These are phyloP conservation scores for Linum tenue DNA, from an alignment of 345 rosid genomes.

Conservation along the genomic window DNA sequence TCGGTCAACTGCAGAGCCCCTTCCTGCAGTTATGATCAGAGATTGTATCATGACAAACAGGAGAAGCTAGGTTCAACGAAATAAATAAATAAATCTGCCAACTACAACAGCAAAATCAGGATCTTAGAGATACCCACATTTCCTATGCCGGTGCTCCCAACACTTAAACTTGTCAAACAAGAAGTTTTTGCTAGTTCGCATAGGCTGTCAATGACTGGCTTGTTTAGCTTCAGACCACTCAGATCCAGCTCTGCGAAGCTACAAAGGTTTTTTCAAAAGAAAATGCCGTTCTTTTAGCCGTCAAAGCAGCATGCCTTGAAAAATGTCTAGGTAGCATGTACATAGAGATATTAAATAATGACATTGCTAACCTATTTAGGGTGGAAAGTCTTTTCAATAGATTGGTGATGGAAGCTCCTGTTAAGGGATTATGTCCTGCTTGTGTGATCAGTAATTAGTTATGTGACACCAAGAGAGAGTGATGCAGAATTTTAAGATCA, in stretches of 20 bases:
- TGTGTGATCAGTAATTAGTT: slow-evolving; percentile 10
- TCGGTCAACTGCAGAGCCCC: slow-evolving; percentile 51
- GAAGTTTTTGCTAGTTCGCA: slow-evolving; percentile 53
- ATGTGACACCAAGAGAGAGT: not conserved
- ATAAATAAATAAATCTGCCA: not conserved
- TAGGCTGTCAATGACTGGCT: slow-evolving; percentile 55
- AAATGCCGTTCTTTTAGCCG: not conserved
- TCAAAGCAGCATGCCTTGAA: not conserved
- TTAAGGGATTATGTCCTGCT: slow-evolving; percentile 67
- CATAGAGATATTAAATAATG: not conserved
- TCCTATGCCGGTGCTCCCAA: slow-evolving; percentile 74
- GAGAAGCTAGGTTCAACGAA: not conserved
- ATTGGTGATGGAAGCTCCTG: slow-evolving; percentile 50
- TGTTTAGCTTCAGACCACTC: slow-evolving; percentile 68
- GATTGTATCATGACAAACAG: slow-evolving; percentile 9
- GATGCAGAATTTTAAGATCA: slow-evolving; percentile 5
- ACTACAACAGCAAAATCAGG: not conserved
- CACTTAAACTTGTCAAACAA: slow-evolving; percentile 57
- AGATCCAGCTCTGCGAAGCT: slow-evolving; percentile 79
- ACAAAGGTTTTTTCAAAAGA: slow-evolving; percentile 12
- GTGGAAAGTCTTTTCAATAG: slow-evolving; percentile 54
- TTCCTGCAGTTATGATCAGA: slow-evolving; percentile 38
- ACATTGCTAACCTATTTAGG: slow-evolving; percentile 44
- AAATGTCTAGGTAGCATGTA: slow-evolving; percentile 8
- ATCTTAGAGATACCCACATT: slow-evolving; percentile 34